Evolutionary conservation across 2,329 filamentous ascomycete species (phyloP), one percentile per base, ranked within the genome.

Genomic region (Aspergillus sp.): DNA sequence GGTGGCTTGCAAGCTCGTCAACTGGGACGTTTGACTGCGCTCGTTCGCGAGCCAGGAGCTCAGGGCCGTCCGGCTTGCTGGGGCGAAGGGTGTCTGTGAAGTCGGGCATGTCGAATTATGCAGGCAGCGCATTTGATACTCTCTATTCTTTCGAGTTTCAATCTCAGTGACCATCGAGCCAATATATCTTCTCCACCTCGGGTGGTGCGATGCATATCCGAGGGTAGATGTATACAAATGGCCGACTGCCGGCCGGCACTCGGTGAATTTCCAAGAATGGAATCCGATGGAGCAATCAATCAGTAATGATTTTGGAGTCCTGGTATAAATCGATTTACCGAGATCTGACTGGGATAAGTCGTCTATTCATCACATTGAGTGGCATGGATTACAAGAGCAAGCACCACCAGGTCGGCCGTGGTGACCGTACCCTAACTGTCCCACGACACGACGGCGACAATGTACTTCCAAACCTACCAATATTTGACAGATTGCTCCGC

Each of bases 21-120:
- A 77, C 69, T 6, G 75, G 66, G 33, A 84, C 71, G 48, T 70
- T 66, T 17, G 80, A 83, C 51, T 73, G 69, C 19, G 68, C 67
- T 58, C 80, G 74, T 64, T 83, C 80, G 37, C 73, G 67, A 31
- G 75, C 67, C 11, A 84, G 72, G 27, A 79, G 78, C 15, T 73
- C 74, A 21, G 78, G 75, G 24, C 80, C 81, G 62, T 77, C 72
- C 45, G 73, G 73, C 62, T 74, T 73, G 55, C 66, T 76, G 57
- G 81, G 81, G 63, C 74, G 77, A 31, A 83, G 77, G 17, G 71
- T 71, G 65, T 79, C 76, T 52, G 79, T 80, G 67, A 83, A 82
- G 70, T 83, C 80, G 21, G 72, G 64, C 56, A 64, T 66, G 56
- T 55, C 41, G 23, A 19, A 3, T 23, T 4, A 33, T 52, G 21